phyloP scores from a whole-genome alignment of 306 rosid species.

The Aeschynomene evenia region DNA sequence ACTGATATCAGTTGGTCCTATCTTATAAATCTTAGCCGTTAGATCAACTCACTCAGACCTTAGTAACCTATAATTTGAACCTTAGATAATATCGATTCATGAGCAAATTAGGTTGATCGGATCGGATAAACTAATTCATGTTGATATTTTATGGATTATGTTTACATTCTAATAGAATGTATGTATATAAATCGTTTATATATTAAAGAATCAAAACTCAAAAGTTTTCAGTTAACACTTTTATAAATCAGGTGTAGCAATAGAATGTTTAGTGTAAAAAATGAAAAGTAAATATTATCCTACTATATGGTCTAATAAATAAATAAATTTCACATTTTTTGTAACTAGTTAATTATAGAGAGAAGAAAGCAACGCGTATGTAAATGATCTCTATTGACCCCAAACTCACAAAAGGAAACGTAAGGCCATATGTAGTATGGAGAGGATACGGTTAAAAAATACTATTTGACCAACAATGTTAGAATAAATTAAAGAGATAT shows the following conservation, averaged over 20 bases:
- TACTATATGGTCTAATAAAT: neutral
- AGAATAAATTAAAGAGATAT: neutral
- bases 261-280: neutral
- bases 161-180: no score
- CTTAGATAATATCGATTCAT: no score
- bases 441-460: neutral
- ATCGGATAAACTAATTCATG: no score
- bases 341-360: neutral
- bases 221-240: neutral
- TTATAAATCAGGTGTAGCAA: no score
- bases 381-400: neutral
- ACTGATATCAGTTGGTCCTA: no score
- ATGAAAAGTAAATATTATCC: neutral
- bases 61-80: no score
- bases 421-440: conserved; percentile 1
- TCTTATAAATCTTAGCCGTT: no score
- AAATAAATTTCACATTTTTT: neutral
- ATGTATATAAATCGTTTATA: no score
- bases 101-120: no score
- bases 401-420: neutral
- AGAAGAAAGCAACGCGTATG: neutral
- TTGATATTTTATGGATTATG: no score
- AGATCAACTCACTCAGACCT: no score
- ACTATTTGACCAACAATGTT: neutral
- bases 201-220: neutral